Evolutionary conservation across 2,329 filamentous ascomycete species (phyloP), one percentile per base, ranked within the genome.

Genomic region (Fusarium sp.): DNA sequence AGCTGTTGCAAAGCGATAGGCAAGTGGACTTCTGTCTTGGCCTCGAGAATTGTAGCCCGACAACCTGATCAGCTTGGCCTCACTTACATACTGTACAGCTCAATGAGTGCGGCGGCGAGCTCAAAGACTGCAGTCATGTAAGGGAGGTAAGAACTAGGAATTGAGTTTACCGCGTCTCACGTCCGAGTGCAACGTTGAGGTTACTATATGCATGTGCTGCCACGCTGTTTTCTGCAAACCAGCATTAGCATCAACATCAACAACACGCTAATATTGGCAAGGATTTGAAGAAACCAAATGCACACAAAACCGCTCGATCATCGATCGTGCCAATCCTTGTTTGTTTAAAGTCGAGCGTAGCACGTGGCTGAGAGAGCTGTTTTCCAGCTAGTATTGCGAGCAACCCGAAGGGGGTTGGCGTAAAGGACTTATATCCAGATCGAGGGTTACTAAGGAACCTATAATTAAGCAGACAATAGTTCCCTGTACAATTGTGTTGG

Each of bases 81-180:
- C 45, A 30, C 51, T 47, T 59, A 51, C 34, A 37, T 30, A 30
- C 29, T 29, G 12, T 37, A 12, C 44, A 55, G 32, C 42, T 55
- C 54, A 40, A 37, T 8, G 24, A 25, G 47, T 40, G 27, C 44
- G 62, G 45, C 40, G n/a, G 25, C 22, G 24, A 53, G 34, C 30
- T 44, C 40, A 27, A 45, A 18, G 8, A 22, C 46, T 41, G 34
- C 34, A 37, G 18, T 20, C 24, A 56, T 14, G 32, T 49, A 29
- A 34, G 27, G 37, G 40, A 51, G 37, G 49, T 52, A 42, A 27
- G 49, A 57, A 42, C 55, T 65, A 55, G 34, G 22, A 55, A 61
- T 61, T 65, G 55, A 57, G 51, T 69, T 70, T 65, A 18, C 52
- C 61, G 45, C 32, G 66, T 58, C 27, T 61, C 46, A 70, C 48